Evolutionary conservation across 108 stramenopile genomes (phyloP).

Genomic region (Nitzschia sp.): DNA sequence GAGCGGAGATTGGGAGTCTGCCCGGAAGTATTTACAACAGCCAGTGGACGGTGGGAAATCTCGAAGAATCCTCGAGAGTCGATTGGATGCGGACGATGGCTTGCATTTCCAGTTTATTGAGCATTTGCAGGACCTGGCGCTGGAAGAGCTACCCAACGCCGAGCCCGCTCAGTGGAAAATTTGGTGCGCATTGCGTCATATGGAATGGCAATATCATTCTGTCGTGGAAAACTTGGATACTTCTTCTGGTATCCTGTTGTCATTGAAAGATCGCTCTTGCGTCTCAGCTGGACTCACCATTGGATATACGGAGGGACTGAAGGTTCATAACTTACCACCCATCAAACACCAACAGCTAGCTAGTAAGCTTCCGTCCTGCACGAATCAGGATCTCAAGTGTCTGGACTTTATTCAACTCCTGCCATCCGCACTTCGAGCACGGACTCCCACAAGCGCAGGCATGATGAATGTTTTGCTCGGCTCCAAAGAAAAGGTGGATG

Average conservation of each 20-base stretch:
- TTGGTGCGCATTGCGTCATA: constrained; percentile 49
- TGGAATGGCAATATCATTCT: constrained; percentile 47
- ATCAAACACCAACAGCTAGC: constrained; percentile 11
- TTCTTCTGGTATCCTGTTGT: constrained; percentile 6
- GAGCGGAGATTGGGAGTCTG: constrained; percentile 15
- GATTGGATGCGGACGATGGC: constrained; percentile 73
- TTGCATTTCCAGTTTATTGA: constrained; percentile 50
- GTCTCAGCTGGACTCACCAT: constrained; percentile 61
- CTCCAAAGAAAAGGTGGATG: background rate
- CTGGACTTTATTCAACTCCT: constrained; percentile 33
- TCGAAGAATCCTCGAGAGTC: constrained; percentile 54
- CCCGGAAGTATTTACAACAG: constrained; percentile 5
- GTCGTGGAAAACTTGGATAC: background rate
- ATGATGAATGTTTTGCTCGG: constrained; percentile 51
- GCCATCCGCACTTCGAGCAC: constrained; percentile 62
- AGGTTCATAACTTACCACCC: constrained; percentile 7
- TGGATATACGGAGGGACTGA: constrained; percentile 35
- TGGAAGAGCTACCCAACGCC: background rate
- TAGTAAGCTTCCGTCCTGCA: constrained; percentile 18
- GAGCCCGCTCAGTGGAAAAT: constrained; percentile 39
- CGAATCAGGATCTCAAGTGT: constrained; percentile 37
- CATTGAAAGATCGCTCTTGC: constrained; percentile 26
- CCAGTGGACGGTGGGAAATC: background rate
- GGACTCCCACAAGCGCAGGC: constrained; percentile 74
- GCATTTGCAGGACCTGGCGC: constrained; percentile 44